A percentile compares a stretch with the other conserved stretches of the same genome.
These are phyloP conservation scores for Microbotryum saponariae DNA, from an alignment of 1,284 basidiomycete genomes.

Conservation along the genomic window DNA sequence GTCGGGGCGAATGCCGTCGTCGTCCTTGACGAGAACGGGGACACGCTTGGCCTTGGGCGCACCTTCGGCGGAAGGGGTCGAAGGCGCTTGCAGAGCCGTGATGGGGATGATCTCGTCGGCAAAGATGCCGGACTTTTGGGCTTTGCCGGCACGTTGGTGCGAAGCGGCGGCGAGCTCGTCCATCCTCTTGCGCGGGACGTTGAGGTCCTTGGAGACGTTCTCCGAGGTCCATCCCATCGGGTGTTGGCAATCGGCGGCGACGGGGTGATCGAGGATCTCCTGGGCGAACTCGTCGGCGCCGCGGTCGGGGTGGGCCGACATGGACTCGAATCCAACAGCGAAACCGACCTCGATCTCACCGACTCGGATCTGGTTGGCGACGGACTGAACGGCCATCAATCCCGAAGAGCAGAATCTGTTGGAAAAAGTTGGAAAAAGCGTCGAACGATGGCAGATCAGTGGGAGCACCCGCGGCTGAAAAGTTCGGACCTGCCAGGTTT, in stretches of 20 bases:
- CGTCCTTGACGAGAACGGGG: constrained; percentile 56
- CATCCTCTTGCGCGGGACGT: constrained; percentile 72
- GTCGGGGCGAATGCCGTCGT: constrained; percentile 73
- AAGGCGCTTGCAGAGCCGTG: constrained; percentile 33
- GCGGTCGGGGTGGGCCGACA: constrained; percentile 59
- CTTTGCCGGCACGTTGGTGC: constrained; percentile 64
- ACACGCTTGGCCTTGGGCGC: constrained; percentile 49
- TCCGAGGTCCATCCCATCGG: constrained; percentile 73
- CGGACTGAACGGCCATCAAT: constrained; percentile 47
- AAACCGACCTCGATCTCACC: constrained; percentile 80
- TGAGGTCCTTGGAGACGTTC: constrained; percentile 50
- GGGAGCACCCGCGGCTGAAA: constrained; percentile 44
- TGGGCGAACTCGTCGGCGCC: constrained; percentile 57
- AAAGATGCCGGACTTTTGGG: constrained; percentile 58
- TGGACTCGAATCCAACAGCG: constrained; percentile 74
- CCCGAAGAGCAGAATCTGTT: constrained; percentile 37
- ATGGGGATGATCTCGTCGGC: constrained; percentile 72
- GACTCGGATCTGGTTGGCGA: constrained; percentile 69
- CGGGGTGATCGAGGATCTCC: constrained; percentile 49
- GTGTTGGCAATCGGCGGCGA: constrained; percentile 54
- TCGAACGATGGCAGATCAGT: constrained; percentile 48
- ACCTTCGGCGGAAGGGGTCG: constrained; percentile 7
- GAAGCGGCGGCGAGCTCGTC: constrained; percentile 73
- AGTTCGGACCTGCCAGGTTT: neutral
- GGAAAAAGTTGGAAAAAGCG: too few species aligned